Base-by-base conservation (phyloP, 2,329 filamentous ascomycete genomes). In the Nemania sp. region DNA sequence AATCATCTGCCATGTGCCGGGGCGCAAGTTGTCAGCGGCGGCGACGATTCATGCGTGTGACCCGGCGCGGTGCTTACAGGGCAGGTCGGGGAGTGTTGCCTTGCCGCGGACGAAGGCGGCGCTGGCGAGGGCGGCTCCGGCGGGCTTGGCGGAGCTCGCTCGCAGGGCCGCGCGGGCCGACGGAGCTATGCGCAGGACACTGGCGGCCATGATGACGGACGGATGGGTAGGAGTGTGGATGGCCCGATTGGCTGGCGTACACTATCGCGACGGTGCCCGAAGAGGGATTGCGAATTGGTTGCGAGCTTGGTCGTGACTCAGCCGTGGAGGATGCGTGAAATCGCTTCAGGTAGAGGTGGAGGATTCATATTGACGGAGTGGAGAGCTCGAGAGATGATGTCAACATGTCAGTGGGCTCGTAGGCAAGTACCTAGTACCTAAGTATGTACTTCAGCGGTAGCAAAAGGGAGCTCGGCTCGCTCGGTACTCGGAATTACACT, bases 81-180 rank as follows among this genome's bases (percentile, higher is more conserved):
- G 75, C 12, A 98, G 88, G 73, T 97, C 93, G 66, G 95, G 95
- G 43, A 99, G 89, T 43, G 93, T 97, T 54, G 91, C 94, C 83
- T 97, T 97, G 79, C 87, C 87, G 72, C 92, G 88, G 69, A 89
- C 84, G 73, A 96, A 96, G 74, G 85, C 90, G 70, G 88, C 89
- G 77, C 87, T 86, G 67, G 89, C 87, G 73, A 90, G 80, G 72
- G 88, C 85, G 70, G 86, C 83, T 71, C 76, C 74, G 65, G 84
- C 74, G 65, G 84, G 82, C 74, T 84, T 86, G 53, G 49, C 35
- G 72, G 86, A 84, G 71, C 83, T 80, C 67, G 88, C 84, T 72
- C 90, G 86, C 64, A 94, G 82, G 71, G 89, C 88, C 67, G 88
- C 84, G 77, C 91, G 90, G 65, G 82, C 78, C 70, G 87, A 81